These are phyloP conservation scores for Aspergillus bridgeri DNA, from an alignment of 495 filamentous ascomycete genomes.

Conservation along the genomic window DNA sequence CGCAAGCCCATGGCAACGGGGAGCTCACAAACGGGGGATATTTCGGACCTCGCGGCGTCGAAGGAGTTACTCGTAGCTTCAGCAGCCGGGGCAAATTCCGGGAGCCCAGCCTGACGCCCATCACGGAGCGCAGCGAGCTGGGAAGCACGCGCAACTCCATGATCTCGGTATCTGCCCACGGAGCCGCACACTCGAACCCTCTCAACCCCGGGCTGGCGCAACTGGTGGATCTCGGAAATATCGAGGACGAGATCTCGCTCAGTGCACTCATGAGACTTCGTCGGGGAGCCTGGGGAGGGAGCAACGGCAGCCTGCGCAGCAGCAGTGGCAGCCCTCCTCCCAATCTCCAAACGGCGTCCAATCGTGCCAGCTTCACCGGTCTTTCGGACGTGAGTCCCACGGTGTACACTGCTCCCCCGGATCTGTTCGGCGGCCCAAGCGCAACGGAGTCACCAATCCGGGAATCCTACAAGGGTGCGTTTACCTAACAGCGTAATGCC, in stretches of 20 bases:
- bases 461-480: conserved; percentile 10
- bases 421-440: conserved; percentile 14
- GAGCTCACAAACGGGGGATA: conserved; percentile 81
- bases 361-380: conserved; percentile 35
- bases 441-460: conserved; percentile 15
- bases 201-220: conserved; percentile 65
- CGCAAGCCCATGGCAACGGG: conserved; percentile 51
- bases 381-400: conserved; percentile 38
- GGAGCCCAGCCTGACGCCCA: conserved; percentile 91
- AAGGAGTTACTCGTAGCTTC: conserved; percentile 60
- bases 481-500: too few species aligned
- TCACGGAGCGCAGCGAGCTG: conserved; percentile 85
- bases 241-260: conserved; percentile 70
- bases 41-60: conserved; percentile 68
- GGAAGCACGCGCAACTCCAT: conserved; percentile 92
- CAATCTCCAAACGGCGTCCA: conserved; percentile 31
- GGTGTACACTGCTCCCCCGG: conserved; percentile 21
- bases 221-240: conserved; percentile 62
- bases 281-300: conserved; percentile 75
- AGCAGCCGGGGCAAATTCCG: conserved; percentile 69
- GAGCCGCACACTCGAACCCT: conserved; percentile 38
- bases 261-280: conserved; percentile 69
- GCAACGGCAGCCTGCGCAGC: conserved; percentile 66
- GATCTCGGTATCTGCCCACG: conserved; percentile 65
- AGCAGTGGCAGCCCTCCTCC: conserved; percentile 58